phyloP scores from a whole-genome alignment of 2,329 filamentous ascomycete species.

The Cercospora sp. region DNA sequence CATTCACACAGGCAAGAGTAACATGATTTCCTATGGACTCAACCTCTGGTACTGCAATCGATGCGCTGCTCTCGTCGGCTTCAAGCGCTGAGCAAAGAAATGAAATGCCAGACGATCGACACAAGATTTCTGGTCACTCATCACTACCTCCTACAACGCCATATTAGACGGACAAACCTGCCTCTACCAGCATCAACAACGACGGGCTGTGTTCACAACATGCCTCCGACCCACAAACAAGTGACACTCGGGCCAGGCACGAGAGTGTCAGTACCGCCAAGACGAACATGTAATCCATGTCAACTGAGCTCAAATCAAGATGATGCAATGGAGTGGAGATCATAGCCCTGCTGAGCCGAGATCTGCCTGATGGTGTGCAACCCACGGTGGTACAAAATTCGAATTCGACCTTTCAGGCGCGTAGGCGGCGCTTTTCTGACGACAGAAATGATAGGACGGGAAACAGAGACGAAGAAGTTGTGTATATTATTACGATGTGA shows the following conservation, averaged over 20 bases:
- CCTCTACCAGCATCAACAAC: neutral
- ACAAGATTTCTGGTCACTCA: neutral
- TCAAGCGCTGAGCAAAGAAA: conserved; percentile 32
- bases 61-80: conserved; percentile 40
- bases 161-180: neutral
- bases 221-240: neutral
- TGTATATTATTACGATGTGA: neutral
- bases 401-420: neutral
- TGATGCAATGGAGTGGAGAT: neutral
- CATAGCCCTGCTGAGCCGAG: neutral
- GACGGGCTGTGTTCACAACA: neutral
- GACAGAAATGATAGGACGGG: neutral
- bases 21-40: conserved; percentile 42
- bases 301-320: neutral
- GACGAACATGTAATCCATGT: neutral
- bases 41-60: conserved; percentile 42
- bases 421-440: neutral
- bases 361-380: neutral
- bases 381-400: neutral
- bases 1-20: conserved; percentile 37
- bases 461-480: neutral
- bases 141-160: neutral
- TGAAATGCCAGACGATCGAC: neutral
- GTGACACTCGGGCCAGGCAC: neutral
- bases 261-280: neutral